Base-by-base conservation (phyloP, 2,329 filamentous ascomycete species). In the Endoconidiophora laricicola region DNA sequence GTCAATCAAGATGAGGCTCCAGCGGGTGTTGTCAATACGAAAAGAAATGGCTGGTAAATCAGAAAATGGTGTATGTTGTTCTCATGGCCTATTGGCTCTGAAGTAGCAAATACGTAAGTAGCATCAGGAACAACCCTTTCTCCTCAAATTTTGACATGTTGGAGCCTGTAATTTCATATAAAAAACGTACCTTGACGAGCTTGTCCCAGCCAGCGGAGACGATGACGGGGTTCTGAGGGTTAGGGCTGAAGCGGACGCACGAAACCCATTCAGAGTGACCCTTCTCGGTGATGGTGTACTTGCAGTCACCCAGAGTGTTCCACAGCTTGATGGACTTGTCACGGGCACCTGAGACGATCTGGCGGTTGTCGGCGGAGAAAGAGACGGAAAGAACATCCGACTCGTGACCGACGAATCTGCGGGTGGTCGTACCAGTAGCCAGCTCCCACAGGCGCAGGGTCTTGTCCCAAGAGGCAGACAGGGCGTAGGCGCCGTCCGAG, bases 281-380 rank as follows among this genome's bases (percentile, higher is more conserved):
- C 84, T 98, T 98, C 69, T 98, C 91, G 73, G 86, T 94, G 78
- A 98, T 96, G 76, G 90, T 98, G 83, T 81, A 98, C 80, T 98
- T 98, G 88, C 91, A 98, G 81, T 98, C 91, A 73, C 91, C 91
- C 60, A 98, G 86, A 63, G 91, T 98, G 80, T 98, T 98, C 91
- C 91, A 98, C 65, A 98, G 83, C 86, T 96, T 98, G 80, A 98
- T 96, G 66, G 85, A 86, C 69, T 87, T 83, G 78, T 98, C 91
- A 70, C 91, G 88, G 58, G 91, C 96, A 60, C 88, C 91, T 60
- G 91, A 96, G 64, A 96, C 91, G 72, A 98, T 96, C 79, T 96
- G 91, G 68, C 91, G 85, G 85, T 96, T 96, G 79, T 98, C 91
- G 80, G 91, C 91, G 63, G 91, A 96, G 85, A 98, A 98, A 62